A percentile compares a stretch with the other conserved stretches of the same genome.
Conservation (phyloP, 1,284 basidiomycete genomes). For the Trametes hirsuta region DNA sequence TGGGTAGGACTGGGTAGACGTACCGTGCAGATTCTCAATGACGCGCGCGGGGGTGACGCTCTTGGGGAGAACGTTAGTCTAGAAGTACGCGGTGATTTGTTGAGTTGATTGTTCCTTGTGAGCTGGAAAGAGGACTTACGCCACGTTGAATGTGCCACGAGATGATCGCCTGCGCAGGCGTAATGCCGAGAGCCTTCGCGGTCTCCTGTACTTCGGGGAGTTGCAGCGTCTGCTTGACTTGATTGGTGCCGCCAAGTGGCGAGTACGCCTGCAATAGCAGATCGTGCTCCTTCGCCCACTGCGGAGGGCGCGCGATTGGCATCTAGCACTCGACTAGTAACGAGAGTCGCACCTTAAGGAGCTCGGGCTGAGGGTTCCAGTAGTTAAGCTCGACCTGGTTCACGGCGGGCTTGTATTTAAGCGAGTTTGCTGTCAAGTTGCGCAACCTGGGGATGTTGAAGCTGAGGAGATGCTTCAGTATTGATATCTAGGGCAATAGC, state of each 20-base stretch:
- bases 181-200: conserved; percentile 67
- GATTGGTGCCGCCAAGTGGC: conserved; percentile 69
- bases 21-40: conserved; percentile 69
- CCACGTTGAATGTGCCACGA: conserved; percentile 84
- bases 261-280: conserved; percentile 81
- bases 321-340: neutral
- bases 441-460: conserved; percentile 60
- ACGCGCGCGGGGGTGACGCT: conserved; percentile 77
- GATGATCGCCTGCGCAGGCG: conserved; percentile 79
- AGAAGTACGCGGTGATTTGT: conserved; percentile 1
- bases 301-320: neutral
- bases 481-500: neutral
- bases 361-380: conserved; percentile 83
- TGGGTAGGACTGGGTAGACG: conserved; percentile 16
- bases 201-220: conserved; percentile 52
- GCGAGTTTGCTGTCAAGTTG: conserved; percentile 69
- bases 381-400: conserved; percentile 86
- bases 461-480: conserved; percentile 39
- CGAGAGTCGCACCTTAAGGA: conserved; percentile 58
- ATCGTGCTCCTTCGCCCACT: conserved; percentile 68
- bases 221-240: conserved; percentile 56
- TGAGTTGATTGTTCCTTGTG: neutral
- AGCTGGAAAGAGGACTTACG: conserved; percentile 41
- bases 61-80: conserved; percentile 79
- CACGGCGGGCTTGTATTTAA: conserved; percentile 77